These are phyloP conservation scores for Yamadazyma songkhlaensis DNA, from an alignment of 1,139 yeast genomes.

Conservation along the genomic window DNA sequence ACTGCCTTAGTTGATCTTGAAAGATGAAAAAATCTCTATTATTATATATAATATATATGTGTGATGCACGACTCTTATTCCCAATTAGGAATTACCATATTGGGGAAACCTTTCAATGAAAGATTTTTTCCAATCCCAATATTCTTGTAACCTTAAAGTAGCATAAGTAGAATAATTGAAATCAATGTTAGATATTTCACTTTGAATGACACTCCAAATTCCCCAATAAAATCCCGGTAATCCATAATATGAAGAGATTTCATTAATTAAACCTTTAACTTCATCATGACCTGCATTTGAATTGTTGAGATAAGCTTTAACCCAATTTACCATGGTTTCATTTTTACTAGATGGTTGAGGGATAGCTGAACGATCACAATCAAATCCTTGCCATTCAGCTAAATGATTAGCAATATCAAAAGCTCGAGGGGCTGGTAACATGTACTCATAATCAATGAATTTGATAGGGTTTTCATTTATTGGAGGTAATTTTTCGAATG, in stretches of 20 bases:
- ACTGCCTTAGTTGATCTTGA: slow-evolving; percentile 66
- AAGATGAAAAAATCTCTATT: slow-evolving; percentile 20
- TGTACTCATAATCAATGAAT: slow-evolving; percentile 79
- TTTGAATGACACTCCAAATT: slow-evolving; percentile 78
- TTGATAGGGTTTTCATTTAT: slow-evolving; percentile 47
- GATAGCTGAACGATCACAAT: slow-evolving; percentile 60
- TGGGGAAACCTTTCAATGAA: slow-evolving; percentile 4
- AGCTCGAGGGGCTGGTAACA: slow-evolving; percentile 77
- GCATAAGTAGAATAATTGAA: slow-evolving; percentile 69
- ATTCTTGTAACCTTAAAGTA: slow-evolving; percentile 58
- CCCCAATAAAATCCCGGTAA: slow-evolving; percentile 88
- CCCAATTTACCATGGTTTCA: slow-evolving; percentile 53
- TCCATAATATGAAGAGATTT: slow-evolving; percentile 64
- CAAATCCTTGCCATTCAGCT: slow-evolving; percentile 86
- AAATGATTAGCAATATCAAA: slow-evolving; percentile 85
- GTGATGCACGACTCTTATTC: neutral
- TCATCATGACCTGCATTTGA: slow-evolving; percentile 22
- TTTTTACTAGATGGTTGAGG: slow-evolving; percentile 50
- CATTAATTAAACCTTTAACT: slow-evolving; percentile 43
- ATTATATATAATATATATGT: slow-evolving; percentile 1
- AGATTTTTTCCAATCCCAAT: slow-evolving; percentile 61
- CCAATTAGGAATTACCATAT: neutral
- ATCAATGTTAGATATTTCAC: slow-evolving; percentile 67
- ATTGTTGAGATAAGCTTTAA: slow-evolving; percentile 44
- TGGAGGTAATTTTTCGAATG: slow-evolving; percentile 20